Conservation (phyloP, 2,329 filamentous ascomycete genomes). For the Epichloe uncinata region DNA sequence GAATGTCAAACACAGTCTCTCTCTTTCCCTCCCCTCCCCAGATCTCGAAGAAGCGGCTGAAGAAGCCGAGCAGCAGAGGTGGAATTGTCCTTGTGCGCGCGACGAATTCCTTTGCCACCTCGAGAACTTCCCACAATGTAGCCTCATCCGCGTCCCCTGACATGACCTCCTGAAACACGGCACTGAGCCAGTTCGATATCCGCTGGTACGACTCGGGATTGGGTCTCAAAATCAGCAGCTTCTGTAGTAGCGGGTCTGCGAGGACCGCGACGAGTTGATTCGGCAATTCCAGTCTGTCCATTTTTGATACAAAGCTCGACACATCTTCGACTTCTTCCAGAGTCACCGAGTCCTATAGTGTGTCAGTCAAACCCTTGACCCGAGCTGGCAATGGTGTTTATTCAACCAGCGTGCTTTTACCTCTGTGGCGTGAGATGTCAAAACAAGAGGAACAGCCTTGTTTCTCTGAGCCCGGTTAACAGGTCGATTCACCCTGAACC, state of each 20-base stretch:
- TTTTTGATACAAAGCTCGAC: conserved; percentile 52
- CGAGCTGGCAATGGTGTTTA: no score
- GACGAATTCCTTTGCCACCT: conserved; percentile 42
- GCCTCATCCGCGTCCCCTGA: conserved; percentile 35
- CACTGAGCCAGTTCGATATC: conserved; percentile 45
- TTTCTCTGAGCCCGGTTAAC: conserved; percentile 15
- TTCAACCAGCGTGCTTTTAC: conserved; percentile 23
- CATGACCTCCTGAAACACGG: conserved; percentile 41
- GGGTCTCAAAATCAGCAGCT: conserved; percentile 54
- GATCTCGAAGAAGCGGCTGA: conserved; percentile 36
- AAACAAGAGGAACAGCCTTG: conserved; percentile 50
- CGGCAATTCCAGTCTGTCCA: conserved; percentile 70
- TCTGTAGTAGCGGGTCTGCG: conserved; percentile 64
- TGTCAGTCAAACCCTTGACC: no score
- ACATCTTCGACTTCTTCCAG: conserved; percentile 69
- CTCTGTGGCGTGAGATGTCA: conserved; percentile 61
- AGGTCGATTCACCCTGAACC: conserved; percentile 50
- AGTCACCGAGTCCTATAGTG: conserved; percentile 41
- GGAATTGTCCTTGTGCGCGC: conserved; percentile 39
- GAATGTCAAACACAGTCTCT: conserved; percentile 41
- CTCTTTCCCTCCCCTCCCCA: conserved; percentile 51
- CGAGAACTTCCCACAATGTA: conserved; percentile 40
- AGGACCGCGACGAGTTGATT: conserved; percentile 70
- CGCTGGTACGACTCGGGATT: conserved; percentile 36
- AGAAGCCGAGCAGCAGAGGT: conserved; percentile 34